Evolutionary conservation across 768 basidiomycete species (phyloP), one percentile per base, ranked within the genome.

Genomic region (Botryobasidium botryosum): DNA sequence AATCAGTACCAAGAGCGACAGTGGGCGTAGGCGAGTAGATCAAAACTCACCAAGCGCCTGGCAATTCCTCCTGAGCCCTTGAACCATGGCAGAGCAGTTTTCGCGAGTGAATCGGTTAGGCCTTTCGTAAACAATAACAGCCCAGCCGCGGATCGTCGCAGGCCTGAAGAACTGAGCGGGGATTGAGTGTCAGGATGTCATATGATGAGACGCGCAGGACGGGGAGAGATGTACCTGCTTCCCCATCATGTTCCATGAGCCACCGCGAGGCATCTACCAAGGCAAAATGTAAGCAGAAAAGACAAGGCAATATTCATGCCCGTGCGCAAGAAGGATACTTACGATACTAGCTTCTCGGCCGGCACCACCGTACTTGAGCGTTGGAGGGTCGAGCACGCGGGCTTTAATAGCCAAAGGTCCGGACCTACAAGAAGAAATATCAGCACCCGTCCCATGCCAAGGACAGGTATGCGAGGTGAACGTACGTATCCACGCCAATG

Each of bases 181-280:
- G n/a, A n/a, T n/a, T n/a, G n/a, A n/a, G n/a, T n/a, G n/a, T n/a
- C n/a, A n/a, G n/a, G n/a, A n/a, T n/a, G n/a, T n/a, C n/a, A n/a
- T n/a, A n/a, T n/a, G n/a, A n/a, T n/a, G n/a, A n/a, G n/a, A n/a
- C n/a, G n/a, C n/a, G n/a, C n/a, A n/a, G n/a, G n/a, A n/a, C n/a
- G n/a, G n/a, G n/a, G n/a, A n/a, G n/a, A n/a, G n/a, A n/a, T n/a
- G n/a, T n/a, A n/a, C n/a, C n/a, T 42, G 31, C 46, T 40, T 50
- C 26, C 39, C 62, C 31, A 43, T 75, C 83, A 85, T 80, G 47
- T 85, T 86, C 83, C 83, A 86, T 0, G 72, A 60, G 4, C 83
- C 83, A 44, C 82, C 73, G 5, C 57, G 62, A 0, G 80, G 81
- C 28, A 55, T 59, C 77, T 80, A 48, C 12, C 18, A 43, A 23